These are phyloP conservation scores for Aspergillus cejpii DNA, from an alignment of 2,329 filamentous ascomycete species.

Conservation along the genomic window DNA sequence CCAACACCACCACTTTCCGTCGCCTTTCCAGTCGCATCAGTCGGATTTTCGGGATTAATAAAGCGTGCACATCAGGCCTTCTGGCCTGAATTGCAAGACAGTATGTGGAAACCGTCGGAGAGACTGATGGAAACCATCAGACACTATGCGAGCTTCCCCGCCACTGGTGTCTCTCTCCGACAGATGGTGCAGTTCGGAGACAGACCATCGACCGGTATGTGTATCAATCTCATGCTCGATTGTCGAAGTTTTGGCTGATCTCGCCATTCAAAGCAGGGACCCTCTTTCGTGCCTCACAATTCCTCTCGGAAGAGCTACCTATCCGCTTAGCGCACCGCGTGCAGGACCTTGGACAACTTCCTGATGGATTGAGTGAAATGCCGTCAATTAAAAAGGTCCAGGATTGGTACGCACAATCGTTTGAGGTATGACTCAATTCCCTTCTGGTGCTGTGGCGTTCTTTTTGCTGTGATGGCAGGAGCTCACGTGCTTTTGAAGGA, in stretches of 20 bases:
- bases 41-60: conserved; percentile 1
- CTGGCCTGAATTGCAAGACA: conserved; percentile 25
- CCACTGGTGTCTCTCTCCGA: conserved; percentile 88
- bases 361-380: conserved; percentile 96
- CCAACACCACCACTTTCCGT: neutral
- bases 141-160: conserved; percentile 94
- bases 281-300: conserved; percentile 94
- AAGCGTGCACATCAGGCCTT: conserved; percentile 20
- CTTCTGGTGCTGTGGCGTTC: conserved; percentile 4
- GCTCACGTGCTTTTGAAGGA: conserved; percentile 50
- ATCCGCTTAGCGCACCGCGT: conserved; percentile 95
- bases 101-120: conserved; percentile 89
- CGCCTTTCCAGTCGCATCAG: neutral
- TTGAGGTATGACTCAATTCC: conserved; percentile 63
- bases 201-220: conserved; percentile 76
- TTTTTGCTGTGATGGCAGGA: neutral
- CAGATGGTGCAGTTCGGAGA: conserved; percentile 99
- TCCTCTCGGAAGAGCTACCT: conserved; percentile 94
- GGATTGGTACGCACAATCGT: conserved; percentile 99
- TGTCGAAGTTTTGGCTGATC: conserved; percentile 11
- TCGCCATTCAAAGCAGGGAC: conserved; percentile 56
- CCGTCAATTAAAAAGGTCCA: conserved; percentile 89
- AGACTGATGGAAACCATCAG: conserved; percentile 93
- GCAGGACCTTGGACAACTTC: conserved; percentile 83
- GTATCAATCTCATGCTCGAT: neutral